Evolutionary conservation across 805 yeast genomes (phyloP).

Genomic region (Candida wancherniae): DNA sequence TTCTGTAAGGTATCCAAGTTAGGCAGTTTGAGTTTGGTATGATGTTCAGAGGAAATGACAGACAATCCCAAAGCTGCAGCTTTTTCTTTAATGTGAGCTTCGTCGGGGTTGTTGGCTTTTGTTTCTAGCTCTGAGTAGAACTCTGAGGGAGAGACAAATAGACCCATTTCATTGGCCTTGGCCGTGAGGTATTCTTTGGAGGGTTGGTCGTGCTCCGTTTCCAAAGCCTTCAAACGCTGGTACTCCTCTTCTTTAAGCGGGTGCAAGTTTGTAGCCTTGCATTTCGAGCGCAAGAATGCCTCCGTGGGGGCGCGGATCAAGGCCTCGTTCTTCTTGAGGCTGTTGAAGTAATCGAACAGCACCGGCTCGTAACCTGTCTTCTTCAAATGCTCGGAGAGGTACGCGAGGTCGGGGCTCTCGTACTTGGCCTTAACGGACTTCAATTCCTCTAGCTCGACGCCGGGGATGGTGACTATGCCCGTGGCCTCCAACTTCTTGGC

Average conservation of each 20-base stretch:
- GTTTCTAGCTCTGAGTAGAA: conserved; percentile 28
- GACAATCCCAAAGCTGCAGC: conserved; percentile 8
- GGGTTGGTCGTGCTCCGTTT: conserved; percentile 30
- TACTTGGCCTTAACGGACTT: conserved; percentile 8
- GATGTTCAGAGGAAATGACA: conserved; percentile 8
- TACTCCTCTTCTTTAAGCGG: conserved; percentile 18
- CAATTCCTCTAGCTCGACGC: conserved; percentile 18
- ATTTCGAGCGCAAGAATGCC: conserved; percentile 21
- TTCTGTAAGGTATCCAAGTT: conserved; percentile 6
- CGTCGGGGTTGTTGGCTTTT: conserved; percentile 9
- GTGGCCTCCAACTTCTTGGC: conserved; percentile 22
- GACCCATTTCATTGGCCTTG: conserved; percentile 34
- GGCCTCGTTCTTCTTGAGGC: conserved; percentile 12
- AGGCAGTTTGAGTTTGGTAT: conserved; percentile 9
- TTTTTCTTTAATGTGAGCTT: conserved; percentile 1
- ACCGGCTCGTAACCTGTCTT: conserved; percentile 15
- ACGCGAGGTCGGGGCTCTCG: conserved; percentile 22
- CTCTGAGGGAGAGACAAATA: conserved; percentile 25
- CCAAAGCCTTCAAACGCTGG: conserved; percentile 11
- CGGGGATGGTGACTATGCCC: conserved; percentile 33
- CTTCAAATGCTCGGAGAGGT: conserved; percentile 18
- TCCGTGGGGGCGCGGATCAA: conserved; percentile 21
- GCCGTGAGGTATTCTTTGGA: conserved; percentile 26
- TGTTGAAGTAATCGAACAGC: conserved; percentile 9
- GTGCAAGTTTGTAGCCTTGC: conserved; percentile 16